Base-by-base conservation (phyloP, 208 protist genomes). In the Zelonia costaricensis region DNA sequence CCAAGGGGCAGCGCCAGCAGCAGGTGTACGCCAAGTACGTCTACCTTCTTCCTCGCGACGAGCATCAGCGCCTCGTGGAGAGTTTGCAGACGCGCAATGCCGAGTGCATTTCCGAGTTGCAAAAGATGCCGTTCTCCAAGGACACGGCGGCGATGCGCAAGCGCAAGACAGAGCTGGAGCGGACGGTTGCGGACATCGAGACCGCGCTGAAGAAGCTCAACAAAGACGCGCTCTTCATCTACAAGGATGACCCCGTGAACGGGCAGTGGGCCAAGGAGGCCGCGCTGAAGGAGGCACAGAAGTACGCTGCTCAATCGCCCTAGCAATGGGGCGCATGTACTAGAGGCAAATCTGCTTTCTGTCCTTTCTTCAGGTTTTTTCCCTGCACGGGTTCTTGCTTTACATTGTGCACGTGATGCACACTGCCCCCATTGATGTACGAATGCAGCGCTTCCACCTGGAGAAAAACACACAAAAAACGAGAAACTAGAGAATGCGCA, bases 201-300 rank as follows among this genome's bases (percentile, higher is more conserved):
- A 63, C 33, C 13, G 82, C 86, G 0, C 47, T 97, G 39, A 75
- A 66, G 40, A 94, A 94, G 66, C 56, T 97, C 15, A 79, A 95
- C 25, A 87, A 80, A 13, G 87, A 97, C 53, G 81, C 83, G 33
- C 73, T 97, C 9, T 93, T 93, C 59, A 66, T 97, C 36, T 97
- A 96, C 76, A 82, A 84, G 25, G 89, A 95, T 61, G 84, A 93
- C 47, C 86, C 86, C 22, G 80, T 82, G 9, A 82, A 78, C 61
- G 83, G 74, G 12, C 74, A 91, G 48, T 87, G 82, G 79, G 73
- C 81, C 3, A 96, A 92, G 45, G 80, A 79, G 52, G 78, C 81
- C 10, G 90, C 90, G 27, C 33, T 91, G 47, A 74, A 93, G 38
- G 90, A 91, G 31, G 86, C 90, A 18, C 76, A 75, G 36, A 69